These are phyloP conservation scores for Solanum corneliomulleri DNA, from an alignment of 257 asterid genomes.

Conservation along the genomic window DNA sequence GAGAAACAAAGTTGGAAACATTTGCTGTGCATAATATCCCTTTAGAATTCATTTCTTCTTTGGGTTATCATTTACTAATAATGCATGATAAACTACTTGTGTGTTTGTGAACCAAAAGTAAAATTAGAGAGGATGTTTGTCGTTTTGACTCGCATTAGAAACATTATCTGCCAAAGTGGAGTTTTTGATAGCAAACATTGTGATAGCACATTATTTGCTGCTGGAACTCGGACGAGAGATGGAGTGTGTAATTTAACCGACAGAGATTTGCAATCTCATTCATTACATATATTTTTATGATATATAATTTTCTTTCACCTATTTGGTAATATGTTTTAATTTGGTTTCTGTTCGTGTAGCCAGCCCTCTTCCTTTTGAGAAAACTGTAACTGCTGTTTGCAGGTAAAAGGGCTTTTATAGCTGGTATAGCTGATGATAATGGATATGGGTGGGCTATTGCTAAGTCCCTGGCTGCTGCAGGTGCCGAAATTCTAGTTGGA, in stretches of 20 bases:
- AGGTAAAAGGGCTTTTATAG: slow-evolving; percentile 88
- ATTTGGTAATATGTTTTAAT: neutral
- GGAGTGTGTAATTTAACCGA: neutral
- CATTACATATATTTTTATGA: neutral
- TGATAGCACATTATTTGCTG: neutral
- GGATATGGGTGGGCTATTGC: slow-evolving; percentile 97
- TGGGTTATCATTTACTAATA: neutral
- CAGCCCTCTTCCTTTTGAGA: neutral
- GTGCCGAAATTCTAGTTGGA: slow-evolving; percentile 81
- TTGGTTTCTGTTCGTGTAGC: neutral
- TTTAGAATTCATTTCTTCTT: neutral
- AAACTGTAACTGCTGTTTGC: neutral
- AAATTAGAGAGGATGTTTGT: neutral
- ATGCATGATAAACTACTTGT: neutral
- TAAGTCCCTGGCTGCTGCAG: slow-evolving; percentile 85
- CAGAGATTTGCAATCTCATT: neutral
- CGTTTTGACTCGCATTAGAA: neutral
- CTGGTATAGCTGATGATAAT: slow-evolving; percentile 87
- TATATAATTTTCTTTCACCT: neutral
- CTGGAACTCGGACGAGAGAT: neutral
- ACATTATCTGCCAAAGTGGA: neutral
- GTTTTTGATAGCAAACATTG: neutral
- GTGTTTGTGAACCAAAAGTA: neutral
- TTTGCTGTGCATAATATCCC: neutral
- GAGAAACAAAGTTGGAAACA: neutral